These are phyloP conservation scores for Pistacia vera DNA, from an alignment of 345 rosid genomes.

Conservation along the genomic window DNA sequence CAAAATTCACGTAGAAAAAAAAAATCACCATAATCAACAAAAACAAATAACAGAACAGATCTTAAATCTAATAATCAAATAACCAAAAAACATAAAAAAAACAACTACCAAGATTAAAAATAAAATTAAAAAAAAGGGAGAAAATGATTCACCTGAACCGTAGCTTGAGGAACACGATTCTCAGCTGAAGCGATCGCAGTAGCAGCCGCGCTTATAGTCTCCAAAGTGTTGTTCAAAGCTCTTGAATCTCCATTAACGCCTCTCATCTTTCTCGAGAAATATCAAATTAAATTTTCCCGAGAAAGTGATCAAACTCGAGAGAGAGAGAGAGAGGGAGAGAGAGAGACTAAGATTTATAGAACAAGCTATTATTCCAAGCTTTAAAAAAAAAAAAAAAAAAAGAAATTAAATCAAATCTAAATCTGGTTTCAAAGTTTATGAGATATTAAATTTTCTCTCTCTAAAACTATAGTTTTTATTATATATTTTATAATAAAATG, in stretches of 20 bases:
- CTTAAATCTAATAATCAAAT: conserved; percentile 18
- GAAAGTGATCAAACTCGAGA: conserved; percentile 20
- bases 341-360: conserved; percentile 3
- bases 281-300: conserved; percentile 18
- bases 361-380: not conserved
- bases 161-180: conserved; percentile 61
- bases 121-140: not conserved
- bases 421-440: not conserved
- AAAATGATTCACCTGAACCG: conserved; percentile 47
- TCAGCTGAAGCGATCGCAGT: conserved; percentile 80
- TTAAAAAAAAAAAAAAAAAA: no score
- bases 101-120: not conserved
- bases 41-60: conserved; percentile 18
- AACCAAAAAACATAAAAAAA: not conserved
- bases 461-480: not conserved
- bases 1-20: not conserved
- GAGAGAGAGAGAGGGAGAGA: not conserved
- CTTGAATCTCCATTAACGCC: conserved; percentile 38
- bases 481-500: no score
- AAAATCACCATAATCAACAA: not conserved
- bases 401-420: not conserved
- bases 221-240: conserved; percentile 46
- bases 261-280: conserved; percentile 44
- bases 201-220: conserved; percentile 88
- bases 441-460: conserved; percentile 14